Base-by-base conservation (phyloP, 441 rosid species). In the Arabidopsis lyrata region DNA sequence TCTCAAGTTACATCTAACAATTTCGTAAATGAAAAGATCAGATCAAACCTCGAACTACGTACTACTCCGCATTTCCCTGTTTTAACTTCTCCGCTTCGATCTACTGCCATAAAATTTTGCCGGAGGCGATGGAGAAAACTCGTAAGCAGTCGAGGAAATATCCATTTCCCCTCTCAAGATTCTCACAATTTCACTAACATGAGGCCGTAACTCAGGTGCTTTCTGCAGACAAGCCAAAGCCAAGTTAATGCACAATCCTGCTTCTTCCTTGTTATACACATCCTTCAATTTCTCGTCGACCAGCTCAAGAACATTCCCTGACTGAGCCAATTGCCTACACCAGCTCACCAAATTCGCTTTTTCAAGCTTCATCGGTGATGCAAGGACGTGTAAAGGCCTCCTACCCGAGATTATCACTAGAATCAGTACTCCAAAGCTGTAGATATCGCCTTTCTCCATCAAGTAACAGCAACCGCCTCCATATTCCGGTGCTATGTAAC, bases 391-490 rank as follows among this genome's bases (percentile, higher is more conserved):
- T 53, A 95, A 70, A n/a, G 99, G 98, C 83, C 99, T 87, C 77
- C 98, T 83, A 59, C 99, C 99, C 0, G 97, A 95, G 32, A 95
- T 83, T 11, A 95, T 87, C 75, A 95, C 97, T 6, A 95, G 95
- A 49, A 95, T 81, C 81, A 95, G 68, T 47, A 95, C 99, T 15
- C 99, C 99, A 39, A 95, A 85, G 75, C 97, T 92, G 81, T 95
- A 95, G 63, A 95, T 86, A 81, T 95, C 99, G 0, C 95, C 93
- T 82, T 95, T 95, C 91, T 92, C 99, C 88, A 92, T 84, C 72
- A 92, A 70, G 79, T 87, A 89, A 22, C 97, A 97, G 47, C 88
- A 89, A 9, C 95, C 91, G 0, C 95, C 91, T 50, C 98, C 90
- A 36, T 87, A 85, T 72, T 95, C 99, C 0, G 97, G 99, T 5